Percentiles rank a stretch among this genome's conserved stretches.
phyloP scores from a whole-genome alignment of 2,329 filamentous ascomycete species.

The Exophiala alcalophila region DNA sequence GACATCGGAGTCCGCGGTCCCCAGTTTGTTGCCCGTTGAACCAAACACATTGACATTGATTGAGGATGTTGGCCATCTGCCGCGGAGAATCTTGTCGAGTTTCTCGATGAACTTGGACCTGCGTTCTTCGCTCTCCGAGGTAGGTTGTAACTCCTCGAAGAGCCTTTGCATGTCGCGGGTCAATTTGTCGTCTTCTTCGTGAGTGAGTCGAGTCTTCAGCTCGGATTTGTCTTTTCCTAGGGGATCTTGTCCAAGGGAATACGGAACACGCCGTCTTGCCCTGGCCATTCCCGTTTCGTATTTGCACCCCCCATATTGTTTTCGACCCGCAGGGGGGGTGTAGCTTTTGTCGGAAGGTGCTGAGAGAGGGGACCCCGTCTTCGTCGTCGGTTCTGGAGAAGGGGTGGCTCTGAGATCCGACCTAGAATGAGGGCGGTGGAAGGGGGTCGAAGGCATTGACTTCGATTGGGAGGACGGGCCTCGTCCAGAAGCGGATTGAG shows the following conservation, averaged over 20 bases:
- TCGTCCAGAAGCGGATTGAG: neutral
- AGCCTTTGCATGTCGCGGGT: constrained; percentile 80
- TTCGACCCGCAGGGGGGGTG: constrained; percentile 64
- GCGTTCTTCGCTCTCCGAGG: constrained; percentile 71
- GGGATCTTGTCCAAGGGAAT: constrained; percentile 78
- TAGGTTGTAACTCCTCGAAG: constrained; percentile 81
- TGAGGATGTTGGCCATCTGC: constrained; percentile 85
- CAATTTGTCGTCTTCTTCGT: constrained; percentile 71
- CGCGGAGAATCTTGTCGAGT: constrained; percentile 80
- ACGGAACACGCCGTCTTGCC: constrained; percentile 83
- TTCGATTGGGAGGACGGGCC: constrained; percentile 59
- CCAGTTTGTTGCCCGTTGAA: constrained; percentile 93
- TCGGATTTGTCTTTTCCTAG: constrained; percentile 65
- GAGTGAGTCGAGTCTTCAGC: constrained; percentile 66
- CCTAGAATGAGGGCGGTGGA: constrained; percentile 80
- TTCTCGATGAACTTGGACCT: constrained; percentile 77
- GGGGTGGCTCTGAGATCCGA: constrained; percentile 75
- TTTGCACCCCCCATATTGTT: constrained; percentile 69
- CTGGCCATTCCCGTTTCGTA: constrained; percentile 84
- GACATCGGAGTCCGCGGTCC: constrained; percentile 94
- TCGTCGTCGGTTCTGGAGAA: constrained; percentile 69
- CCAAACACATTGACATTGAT: constrained; percentile 93
- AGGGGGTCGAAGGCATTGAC: constrained; percentile 89
- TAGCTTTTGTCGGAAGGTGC: constrained; percentile 86
- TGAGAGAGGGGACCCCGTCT: constrained; percentile 82